phyloP scores from a whole-genome alignment of 768 basidiomycete species.

The Hydnomerulius pinastri region DNA sequence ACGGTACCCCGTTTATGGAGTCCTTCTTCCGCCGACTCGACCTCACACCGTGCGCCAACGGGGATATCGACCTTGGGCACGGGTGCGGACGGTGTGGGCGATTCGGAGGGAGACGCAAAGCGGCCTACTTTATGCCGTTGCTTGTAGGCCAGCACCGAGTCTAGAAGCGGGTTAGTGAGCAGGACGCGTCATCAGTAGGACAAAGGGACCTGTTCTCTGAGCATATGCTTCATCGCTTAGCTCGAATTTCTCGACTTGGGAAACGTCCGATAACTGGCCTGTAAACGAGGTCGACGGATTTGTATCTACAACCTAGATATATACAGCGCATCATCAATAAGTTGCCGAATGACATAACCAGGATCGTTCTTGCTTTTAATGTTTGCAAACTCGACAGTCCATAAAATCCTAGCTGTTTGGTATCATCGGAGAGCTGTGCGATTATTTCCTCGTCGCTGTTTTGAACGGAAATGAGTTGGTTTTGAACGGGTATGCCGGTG shows the following conservation, averaged over 20 bases:
- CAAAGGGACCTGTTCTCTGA: constrained; percentile 63
- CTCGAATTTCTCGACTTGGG: constrained; percentile 92
- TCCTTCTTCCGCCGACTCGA: constrained; percentile 68
- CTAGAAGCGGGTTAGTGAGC: constrained; percentile 40
- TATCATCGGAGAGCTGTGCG: constrained; percentile 64
- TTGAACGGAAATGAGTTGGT: constrained; percentile 69
- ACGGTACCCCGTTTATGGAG: constrained; percentile 82
- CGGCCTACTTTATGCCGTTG: constrained; percentile 85
- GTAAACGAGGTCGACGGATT: constrained; percentile 76
- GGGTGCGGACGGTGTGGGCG: constrained; percentile 28
- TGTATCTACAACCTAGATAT: constrained; percentile 63
- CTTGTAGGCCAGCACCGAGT: constrained; percentile 89
- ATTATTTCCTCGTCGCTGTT: constrained; percentile 56
- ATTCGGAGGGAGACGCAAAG: constrained; percentile 62
- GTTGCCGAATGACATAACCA: not conserved
- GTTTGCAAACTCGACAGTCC: constrained; percentile 76
- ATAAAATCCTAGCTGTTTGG: constrained; percentile 71
- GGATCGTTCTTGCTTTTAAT: constrained; percentile 60
- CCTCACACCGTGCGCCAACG: constrained; percentile 79
- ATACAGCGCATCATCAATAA: not conserved
- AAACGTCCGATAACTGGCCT: constrained; percentile 83
- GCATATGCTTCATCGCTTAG: constrained; percentile 82
- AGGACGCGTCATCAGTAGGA: not conserved
- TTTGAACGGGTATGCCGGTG: constrained; percentile 82
- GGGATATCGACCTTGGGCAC: constrained; percentile 48